Base-by-base conservation (phyloP, 306 rosid genomes). In the Dryas drummondii region DNA sequence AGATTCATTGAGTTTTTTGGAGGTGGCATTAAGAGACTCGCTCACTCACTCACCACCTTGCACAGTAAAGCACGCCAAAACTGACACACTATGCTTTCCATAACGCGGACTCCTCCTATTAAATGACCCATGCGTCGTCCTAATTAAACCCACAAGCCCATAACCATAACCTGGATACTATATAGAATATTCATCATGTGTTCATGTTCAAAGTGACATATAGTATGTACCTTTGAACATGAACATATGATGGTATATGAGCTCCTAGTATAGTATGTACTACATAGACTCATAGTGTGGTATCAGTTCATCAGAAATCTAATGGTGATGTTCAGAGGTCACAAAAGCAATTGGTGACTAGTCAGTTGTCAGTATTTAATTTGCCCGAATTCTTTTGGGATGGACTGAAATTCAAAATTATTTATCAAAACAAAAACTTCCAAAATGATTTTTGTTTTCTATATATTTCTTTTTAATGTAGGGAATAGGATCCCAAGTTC, bases 21-120 rank as follows among this genome's bases (percentile, higher is more conserved):
- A 81, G 81, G 82, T 4, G 15, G 71, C 77, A 73, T 71, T 74
- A 57, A 70, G 54, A 82, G 55, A 42, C 52, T 65, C 79, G 72
- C 76, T 59, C 76, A 72, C 47, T 16, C 26, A 6, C 73, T 11
- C 73, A 73, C 51, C 71, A 84, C 82, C 84, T 85, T 85, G 78
- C 85, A 77, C 74, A 84, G 85, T 79, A 16, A 84, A 59, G 94
- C 94, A 92, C 88, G 91, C 96, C 84, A 90, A 83, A 82, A 76
- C 96, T 90, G 96, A 90, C 91, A 88, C 76, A 67, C 62, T 1
- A 71, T 81, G 82, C 88, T 85, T 84, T 85, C 69, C 76, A 70
- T 72, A 75, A n/a, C 73, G 54, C 79, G 84, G 78, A 68, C 44
- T 78, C 68, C 76, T 70, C 58, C 66, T 81, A 82, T 72, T 78